Conservation (phyloP, 1,284 basidiomycete species). For the Ceratobasidium sp. region DNA sequence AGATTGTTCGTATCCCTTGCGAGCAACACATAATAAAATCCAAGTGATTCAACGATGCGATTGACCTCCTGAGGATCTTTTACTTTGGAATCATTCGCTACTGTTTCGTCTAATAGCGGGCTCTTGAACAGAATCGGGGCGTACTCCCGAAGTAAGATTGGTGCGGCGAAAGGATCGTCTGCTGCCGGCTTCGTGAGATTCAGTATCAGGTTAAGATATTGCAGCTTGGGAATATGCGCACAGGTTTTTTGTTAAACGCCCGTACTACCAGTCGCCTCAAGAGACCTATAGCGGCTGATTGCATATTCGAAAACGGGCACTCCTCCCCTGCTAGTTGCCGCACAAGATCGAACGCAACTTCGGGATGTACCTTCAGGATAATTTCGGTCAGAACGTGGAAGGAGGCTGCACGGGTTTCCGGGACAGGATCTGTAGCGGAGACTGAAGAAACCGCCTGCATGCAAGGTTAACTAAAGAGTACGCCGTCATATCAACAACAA, state of each 20-base stretch:
- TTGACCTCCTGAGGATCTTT: slow-evolving; percentile 34
- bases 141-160: slow-evolving; percentile 25
- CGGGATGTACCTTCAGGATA: slow-evolving; percentile 7
- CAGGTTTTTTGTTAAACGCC: slow-evolving; percentile 21
- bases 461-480: background rate
- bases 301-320: slow-evolving; percentile 38
- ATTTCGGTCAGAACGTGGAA: slow-evolving; percentile 5
- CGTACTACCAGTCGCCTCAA: slow-evolving; percentile 30
- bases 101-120: background rate
- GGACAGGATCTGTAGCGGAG: slow-evolving; percentile 24
- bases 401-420: background rate
- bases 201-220: background rate
- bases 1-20: slow-evolving; percentile 12
- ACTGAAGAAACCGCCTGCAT: slow-evolving; percentile 17
- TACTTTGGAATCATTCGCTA: background rate
- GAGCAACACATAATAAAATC: slow-evolving; percentile 30
- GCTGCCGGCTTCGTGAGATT: background rate
- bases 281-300: slow-evolving; percentile 11
- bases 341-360: slow-evolving; percentile 21
- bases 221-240: background rate
- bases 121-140: slow-evolving; percentile 18
- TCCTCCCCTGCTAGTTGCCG: slow-evolving; percentile 19
- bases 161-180: slow-evolving; percentile 32
- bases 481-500: background rate
- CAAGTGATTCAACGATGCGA: slow-evolving; percentile 25